Conservation (phyloP, 768 basidiomycete species). For the Suillus subluteus region DNA sequence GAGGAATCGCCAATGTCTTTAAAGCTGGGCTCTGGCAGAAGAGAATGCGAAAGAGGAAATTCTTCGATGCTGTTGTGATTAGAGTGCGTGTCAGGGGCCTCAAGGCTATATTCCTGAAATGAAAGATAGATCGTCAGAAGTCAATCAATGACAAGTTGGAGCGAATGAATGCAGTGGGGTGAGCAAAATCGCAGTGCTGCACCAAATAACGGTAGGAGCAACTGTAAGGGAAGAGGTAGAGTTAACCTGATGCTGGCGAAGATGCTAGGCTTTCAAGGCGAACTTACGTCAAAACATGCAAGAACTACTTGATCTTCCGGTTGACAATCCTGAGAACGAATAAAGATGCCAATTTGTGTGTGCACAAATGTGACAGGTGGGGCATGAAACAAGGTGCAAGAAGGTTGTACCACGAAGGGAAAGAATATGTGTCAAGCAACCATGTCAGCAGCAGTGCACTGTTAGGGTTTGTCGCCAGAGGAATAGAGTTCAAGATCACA, state of each 20-base stretch:
- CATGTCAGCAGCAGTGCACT: constrained; percentile 95
- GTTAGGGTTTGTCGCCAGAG: constrained; percentile 96
- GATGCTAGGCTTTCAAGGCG: too few species aligned
- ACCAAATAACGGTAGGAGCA: constrained; percentile 4
- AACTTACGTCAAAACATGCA: too few species aligned
- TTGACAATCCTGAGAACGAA: constrained; percentile 96
- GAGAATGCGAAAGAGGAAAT: constrained; percentile 30
- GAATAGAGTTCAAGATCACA: constrained; percentile 95
- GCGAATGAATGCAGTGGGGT: constrained; percentile 37
- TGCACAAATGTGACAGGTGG: constrained; percentile 95
- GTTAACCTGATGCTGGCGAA: too few species aligned
- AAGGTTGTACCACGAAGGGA: constrained; percentile 94
- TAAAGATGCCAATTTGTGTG: constrained; percentile 94
- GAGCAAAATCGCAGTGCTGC: constrained; percentile 30
- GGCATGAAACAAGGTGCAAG: constrained; percentile 96
- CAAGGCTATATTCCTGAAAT: constrained; percentile 43
- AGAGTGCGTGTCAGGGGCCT: constrained; percentile 34
- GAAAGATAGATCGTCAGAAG: constrained; percentile 35
- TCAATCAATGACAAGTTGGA: constrained; percentile 36
- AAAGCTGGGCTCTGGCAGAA: constrained; percentile 12
- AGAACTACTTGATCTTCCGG: constrained; percentile 93
- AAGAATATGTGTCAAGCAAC: constrained; percentile 92
- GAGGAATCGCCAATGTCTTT: constrained; percentile 21
- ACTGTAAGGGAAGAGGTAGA: too few species aligned
- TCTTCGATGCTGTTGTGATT: constrained; percentile 26